phyloP scores from a whole-genome alignment of 495 filamentous ascomycete species.

The Aspergillus indologenus region DNA sequence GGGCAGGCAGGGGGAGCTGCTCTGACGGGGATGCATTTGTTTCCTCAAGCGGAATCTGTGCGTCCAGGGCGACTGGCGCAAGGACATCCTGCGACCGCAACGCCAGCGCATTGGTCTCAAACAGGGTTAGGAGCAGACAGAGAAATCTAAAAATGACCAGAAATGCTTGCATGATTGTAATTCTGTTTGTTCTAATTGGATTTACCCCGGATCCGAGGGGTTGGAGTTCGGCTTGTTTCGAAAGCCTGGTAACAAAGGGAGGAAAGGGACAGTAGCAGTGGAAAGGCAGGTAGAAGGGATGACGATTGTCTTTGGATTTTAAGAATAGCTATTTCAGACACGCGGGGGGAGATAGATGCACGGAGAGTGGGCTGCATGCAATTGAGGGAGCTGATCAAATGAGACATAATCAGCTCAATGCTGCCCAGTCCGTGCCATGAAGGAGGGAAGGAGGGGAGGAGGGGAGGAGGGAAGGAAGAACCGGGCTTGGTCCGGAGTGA shows the following conservation, averaged over 20 bases:
- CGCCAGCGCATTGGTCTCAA: conserved; percentile 30
- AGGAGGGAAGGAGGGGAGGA: neutral
- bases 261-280: neutral
- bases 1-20: conserved; percentile 13
- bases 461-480: neutral
- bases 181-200: neutral
- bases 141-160: conserved; percentile 21
- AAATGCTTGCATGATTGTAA: conserved; percentile 13
- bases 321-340: conserved; percentile 3
- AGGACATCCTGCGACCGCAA: conserved; percentile 28
- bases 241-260: neutral
- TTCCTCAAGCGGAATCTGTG: conserved; percentile 16
- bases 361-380: conserved; percentile 10
- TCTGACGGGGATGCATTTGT: neutral
- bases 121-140: conserved; percentile 21
- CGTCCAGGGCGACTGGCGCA: conserved; percentile 11
- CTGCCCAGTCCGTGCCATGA: neutral
- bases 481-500: neutral
- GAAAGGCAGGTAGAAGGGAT: neutral
- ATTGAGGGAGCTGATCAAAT: conserved; percentile 9
- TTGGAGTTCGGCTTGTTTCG: neutral
- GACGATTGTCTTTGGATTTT: neutral
- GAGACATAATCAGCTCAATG: conserved; percentile 9
- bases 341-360: neutral
- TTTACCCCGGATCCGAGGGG: neutral